Percentiles rank a stretch among this genome's conserved stretches.
These are phyloP conservation scores for Rehmannia glutinosa DNA, from an alignment of 257 asterid species.

Conservation along the genomic window DNA sequence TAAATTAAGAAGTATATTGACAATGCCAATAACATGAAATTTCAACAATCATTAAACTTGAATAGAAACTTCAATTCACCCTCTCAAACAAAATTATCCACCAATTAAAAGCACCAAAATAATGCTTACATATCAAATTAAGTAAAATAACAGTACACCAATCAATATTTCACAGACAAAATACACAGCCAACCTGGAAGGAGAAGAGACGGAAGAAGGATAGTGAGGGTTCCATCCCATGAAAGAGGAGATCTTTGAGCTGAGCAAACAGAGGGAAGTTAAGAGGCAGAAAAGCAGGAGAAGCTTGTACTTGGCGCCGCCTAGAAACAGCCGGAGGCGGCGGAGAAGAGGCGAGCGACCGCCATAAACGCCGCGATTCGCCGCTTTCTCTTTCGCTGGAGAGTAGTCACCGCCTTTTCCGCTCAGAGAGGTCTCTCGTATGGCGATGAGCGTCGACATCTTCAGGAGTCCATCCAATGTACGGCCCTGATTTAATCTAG, in stretches of 20 bases:
- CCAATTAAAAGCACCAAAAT: neutral
- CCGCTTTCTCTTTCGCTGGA: conserved; percentile 57
- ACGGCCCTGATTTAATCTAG: neutral
- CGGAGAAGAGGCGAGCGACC: conserved; percentile 53
- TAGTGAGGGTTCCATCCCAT: conserved; percentile 57
- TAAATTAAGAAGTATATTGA: neutral
- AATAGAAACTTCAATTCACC: neutral
- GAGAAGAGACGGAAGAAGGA: conserved; percentile 35
- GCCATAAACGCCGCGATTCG: conserved; percentile 44
- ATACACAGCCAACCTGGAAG: conserved; percentile 41
- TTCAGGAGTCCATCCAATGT: neutral
- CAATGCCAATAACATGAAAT: neutral
- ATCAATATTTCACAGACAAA: neutral
- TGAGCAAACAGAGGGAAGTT: conserved; percentile 24
- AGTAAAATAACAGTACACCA: neutral
- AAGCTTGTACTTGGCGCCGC: conserved; percentile 44
- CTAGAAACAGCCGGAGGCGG: conserved; percentile 38
- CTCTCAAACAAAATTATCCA: neutral
- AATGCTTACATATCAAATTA: too few relatives aligned
- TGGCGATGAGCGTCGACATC: conserved; percentile 46
- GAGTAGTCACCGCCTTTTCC: conserved; percentile 46
- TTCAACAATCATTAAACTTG: neutral
- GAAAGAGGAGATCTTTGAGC: conserved; percentile 33
- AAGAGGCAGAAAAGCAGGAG: conserved; percentile 29
- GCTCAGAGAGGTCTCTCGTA: conserved; percentile 40